A percentile compares a stretch with the other conserved stretches of the same genome.
These are phyloP conservation scores for Diaporthe ilicicola DNA, from an alignment of 2,329 filamentous ascomycete genomes.

Conservation along the genomic window DNA sequence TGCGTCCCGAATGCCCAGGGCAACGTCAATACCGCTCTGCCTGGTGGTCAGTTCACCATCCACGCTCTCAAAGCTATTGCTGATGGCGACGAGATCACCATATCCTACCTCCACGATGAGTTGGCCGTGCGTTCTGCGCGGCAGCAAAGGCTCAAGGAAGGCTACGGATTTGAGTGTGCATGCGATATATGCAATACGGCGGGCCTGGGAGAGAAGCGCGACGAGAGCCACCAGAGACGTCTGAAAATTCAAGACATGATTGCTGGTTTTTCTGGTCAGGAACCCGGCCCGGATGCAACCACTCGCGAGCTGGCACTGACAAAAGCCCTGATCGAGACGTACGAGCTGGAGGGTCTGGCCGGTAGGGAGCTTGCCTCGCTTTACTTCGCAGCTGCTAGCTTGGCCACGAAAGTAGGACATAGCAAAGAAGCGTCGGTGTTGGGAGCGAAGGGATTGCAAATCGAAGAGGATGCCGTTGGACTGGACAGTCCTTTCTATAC, in stretches of 20 bases:
- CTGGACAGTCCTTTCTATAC: neutral
- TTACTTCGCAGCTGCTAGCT: neutral
- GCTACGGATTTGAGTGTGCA: neutral
- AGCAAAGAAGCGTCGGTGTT: neutral
- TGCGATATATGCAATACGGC: neutral
- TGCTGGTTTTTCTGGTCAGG: neutral
- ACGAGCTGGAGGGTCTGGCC: neutral
- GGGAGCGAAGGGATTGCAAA: neutral
- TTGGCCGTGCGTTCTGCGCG: neutral
- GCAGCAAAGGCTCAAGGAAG: neutral
- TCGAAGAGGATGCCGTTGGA: neutral
- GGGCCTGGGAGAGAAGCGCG: neutral
- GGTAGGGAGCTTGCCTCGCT: constrained; percentile 15
- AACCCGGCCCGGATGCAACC: neutral
- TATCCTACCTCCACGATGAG: neutral
- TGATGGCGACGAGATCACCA: constrained; percentile 4
- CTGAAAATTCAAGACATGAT: neutral
- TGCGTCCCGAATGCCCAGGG: neutral
- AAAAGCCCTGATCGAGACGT: neutral
- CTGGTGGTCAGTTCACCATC: neutral
- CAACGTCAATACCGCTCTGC: neutral
- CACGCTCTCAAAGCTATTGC: neutral
- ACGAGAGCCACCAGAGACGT: neutral
- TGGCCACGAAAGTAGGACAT: neutral
- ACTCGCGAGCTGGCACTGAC: neutral